Conservation (phyloP, 192 early-diverging fungal species). For the Coemansia sp. region DNA sequence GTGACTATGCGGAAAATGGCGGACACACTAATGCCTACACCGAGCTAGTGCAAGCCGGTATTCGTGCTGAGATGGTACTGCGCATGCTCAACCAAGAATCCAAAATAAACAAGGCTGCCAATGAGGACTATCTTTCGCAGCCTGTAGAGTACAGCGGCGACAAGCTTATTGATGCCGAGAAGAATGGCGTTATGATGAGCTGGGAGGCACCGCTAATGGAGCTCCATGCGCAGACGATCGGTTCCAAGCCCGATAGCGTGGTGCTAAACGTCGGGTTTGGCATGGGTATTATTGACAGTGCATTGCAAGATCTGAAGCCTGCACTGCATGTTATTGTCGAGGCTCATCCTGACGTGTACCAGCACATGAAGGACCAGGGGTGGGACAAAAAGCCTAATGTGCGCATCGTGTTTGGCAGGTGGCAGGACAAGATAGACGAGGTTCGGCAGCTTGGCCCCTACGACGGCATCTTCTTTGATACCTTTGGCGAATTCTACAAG, state of each 20-base stretch:
- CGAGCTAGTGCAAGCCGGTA: slow-evolving; percentile 78
- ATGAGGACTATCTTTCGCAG: slow-evolving; percentile 75
- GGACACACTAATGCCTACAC: slow-evolving; percentile 74
- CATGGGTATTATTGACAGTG: slow-evolving; percentile 85
- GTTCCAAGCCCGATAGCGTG: slow-evolving; percentile 32
- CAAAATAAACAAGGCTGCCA: slow-evolving; percentile 59
- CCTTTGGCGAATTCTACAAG: slow-evolving; percentile 92
- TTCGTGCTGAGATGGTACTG: slow-evolving; percentile 80
- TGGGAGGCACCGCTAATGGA: slow-evolving; percentile 96
- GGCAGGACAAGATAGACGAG: slow-evolving; percentile 83
- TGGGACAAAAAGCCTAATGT: slow-evolving; percentile 87
- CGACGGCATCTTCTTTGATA: slow-evolving; percentile 96
- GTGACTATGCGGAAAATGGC: slow-evolving; percentile 74
- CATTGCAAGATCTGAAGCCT: slow-evolving; percentile 74
- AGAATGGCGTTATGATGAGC: slow-evolving; percentile 97
- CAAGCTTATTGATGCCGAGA: slow-evolving; percentile 77
- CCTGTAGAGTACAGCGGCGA: slow-evolving; percentile 80
- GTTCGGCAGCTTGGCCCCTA: slow-evolving; percentile 64
- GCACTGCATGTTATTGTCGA: slow-evolving; percentile 87
- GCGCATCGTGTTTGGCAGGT: slow-evolving; percentile 83
- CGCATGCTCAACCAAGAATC: slow-evolving; percentile 52
- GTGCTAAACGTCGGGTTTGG: slow-evolving; percentile 72
- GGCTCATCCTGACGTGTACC: slow-evolving; percentile 95
- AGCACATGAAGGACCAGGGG: slow-evolving; percentile 75
- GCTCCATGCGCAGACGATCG: slow-evolving; percentile 78